A percentile compares a stretch with the other conserved stretches of the same genome.
Evolutionary conservation across 805 yeast species (phyloP).

Genomic region (Saturnispora besseyi): DNA sequence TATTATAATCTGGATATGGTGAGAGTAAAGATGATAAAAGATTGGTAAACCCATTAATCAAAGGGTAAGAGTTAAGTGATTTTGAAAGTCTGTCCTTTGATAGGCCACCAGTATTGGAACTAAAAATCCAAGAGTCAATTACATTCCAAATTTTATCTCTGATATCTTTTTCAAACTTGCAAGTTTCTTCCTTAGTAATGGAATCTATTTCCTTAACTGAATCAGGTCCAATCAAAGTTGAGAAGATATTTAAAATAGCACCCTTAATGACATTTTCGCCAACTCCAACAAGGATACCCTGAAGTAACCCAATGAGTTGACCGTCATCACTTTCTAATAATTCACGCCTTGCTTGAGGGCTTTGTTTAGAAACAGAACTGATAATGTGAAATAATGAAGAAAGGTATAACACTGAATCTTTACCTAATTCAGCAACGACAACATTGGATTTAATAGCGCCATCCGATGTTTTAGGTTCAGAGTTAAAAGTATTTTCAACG

Average conservation of each 20-base stretch:
- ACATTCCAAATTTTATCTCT: conserved; percentile 55
- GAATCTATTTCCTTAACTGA: conserved; percentile 24
- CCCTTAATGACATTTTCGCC: conserved; percentile 32
- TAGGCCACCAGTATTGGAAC: conserved; percentile 10
- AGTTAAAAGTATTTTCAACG: not conserved
- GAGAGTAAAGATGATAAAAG: conserved; percentile 35
- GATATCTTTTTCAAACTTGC: conserved; percentile 3
- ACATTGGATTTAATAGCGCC: not conserved
- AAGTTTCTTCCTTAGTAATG: not conserved
- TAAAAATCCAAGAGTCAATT: conserved; percentile 62
- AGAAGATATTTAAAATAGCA: conserved; percentile 46
- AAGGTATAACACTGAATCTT: conserved; percentile 68
- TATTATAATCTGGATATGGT: conserved; percentile 23
- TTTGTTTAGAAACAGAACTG: conserved; percentile 39
- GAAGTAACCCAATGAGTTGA: conserved; percentile 19
- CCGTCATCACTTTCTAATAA: conserved; percentile 27
- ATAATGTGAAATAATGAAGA: conserved; percentile 67
- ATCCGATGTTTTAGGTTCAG: conserved; percentile 1
- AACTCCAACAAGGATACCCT: conserved; percentile 13
- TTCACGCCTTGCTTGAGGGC: conserved; percentile 26
- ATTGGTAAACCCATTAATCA: conserved; percentile 44
- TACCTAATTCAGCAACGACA: conserved; percentile 52
- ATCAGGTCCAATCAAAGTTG: conserved; percentile 43
- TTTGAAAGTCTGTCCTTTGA: conserved; percentile 30
- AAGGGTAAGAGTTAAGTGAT: conserved; percentile 6